These are phyloP conservation scores for Periconia sp. DNA, from an alignment of 2,329 filamentous ascomycete species.

Conservation along the genomic window DNA sequence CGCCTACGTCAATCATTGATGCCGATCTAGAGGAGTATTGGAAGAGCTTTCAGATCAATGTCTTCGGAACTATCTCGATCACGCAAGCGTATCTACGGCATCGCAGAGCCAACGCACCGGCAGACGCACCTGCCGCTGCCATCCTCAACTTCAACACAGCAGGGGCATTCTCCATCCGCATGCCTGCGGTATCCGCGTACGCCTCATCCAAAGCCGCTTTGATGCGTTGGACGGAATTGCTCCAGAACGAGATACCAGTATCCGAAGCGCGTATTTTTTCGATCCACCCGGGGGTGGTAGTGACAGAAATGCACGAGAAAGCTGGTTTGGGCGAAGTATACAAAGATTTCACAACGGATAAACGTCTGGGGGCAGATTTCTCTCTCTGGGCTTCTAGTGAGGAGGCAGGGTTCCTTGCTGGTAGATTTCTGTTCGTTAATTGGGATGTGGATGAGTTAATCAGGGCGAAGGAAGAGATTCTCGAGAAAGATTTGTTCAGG, in stretches of 20 bases:
- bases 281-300: slow-evolving; percentile 2
- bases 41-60: background rate
- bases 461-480: no score
- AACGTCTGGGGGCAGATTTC: no score
- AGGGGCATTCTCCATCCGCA: background rate
- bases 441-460: no score
- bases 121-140: no score
- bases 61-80: background rate
- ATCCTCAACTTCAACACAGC: background rate
- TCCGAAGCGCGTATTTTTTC: slow-evolving; percentile 1
- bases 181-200: slow-evolving; percentile 1
- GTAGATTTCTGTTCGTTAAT: no score
- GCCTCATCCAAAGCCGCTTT: background rate
- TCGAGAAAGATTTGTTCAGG: no score
- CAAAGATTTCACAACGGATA: no score
- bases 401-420: no score
- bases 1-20: background rate
- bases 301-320: slow-evolving; percentile 1
- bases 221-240: background rate
- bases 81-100: background rate
- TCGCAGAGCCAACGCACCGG: background rate
- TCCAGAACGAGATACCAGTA: no score
- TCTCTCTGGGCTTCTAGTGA: no score
- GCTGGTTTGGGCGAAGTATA: no score
- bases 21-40: background rate